Percentiles rank a stretch among this genome's conserved stretches.
phyloP scores from a whole-genome alignment of 2,329 filamentous ascomycete species.

The Beauveria asiatica region DNA sequence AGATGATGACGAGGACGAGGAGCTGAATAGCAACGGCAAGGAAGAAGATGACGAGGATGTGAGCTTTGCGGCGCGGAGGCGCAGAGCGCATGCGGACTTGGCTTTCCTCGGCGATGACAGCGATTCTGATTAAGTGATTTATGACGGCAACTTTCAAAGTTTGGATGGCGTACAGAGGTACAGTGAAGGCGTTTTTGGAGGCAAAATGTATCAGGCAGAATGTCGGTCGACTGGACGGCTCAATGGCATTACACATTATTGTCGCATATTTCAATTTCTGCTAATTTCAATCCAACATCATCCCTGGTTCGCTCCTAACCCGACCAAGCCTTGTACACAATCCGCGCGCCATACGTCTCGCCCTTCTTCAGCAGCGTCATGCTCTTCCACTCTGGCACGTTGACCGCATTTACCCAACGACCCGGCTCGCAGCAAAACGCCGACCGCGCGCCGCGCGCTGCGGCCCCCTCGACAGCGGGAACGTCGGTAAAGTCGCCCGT shows the following conservation, averaged over 20 bases:
- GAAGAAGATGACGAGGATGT: constrained; percentile 23
- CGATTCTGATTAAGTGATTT: constrained; percentile 44
- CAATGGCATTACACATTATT: neutral
- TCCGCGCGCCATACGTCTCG: constrained; percentile 69
- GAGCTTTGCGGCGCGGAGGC: constrained; percentile 36
- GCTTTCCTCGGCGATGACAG: constrained; percentile 63
- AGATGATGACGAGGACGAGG: constrained; percentile 19
- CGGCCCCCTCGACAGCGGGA: constrained; percentile 52
- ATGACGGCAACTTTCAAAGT: neutral
- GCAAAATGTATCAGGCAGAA: neutral
- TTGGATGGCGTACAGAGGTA: neutral
- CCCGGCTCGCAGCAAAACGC: constrained; percentile 92
- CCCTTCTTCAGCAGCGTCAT: constrained; percentile 80
- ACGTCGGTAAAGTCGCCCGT: constrained; percentile 80
- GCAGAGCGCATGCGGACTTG: constrained; percentile 42
- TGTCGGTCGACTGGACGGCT: neutral
- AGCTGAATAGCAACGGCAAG: constrained; percentile 19
- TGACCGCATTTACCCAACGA: constrained; percentile 81
- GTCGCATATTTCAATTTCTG: neutral
- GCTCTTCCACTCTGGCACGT: constrained; percentile 68
- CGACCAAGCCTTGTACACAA: constrained; percentile 81
- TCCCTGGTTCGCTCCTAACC: constrained; percentile 32
- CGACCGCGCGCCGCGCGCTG: constrained; percentile 57
- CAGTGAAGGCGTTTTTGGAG: constrained; percentile 5
- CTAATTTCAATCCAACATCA: neutral